phyloP scores from a whole-genome alignment of 441 rosid genomes.

The Biscutella auriculata region DNA sequence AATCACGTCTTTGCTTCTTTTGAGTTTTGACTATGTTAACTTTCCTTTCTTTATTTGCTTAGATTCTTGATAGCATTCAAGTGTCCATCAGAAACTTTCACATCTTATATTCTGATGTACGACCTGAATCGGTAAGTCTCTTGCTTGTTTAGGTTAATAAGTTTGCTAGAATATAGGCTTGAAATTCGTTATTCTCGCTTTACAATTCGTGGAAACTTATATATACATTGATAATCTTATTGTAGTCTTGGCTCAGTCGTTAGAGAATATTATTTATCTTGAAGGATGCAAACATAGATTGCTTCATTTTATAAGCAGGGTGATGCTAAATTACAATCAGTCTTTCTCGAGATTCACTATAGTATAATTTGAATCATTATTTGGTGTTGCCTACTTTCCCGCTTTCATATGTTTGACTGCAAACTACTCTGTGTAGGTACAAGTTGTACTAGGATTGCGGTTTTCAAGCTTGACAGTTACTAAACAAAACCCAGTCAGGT shows the following conservation, averaged over 20 bases:
- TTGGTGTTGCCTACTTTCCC: conserved; percentile 5
- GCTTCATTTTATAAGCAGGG: background rate
- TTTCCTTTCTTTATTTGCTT: conserved; percentile 11
- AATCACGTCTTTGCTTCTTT: background rate
- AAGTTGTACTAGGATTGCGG: conserved; percentile 53
- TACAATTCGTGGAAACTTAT: background rate
- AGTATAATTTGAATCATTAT: background rate
- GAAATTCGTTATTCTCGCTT: background rate
- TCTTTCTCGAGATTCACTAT: background rate
- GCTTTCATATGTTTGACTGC: conserved; percentile 15
- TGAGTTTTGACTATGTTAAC: background rate
- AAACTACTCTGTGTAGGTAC: conserved; percentile 33
- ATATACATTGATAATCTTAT: background rate
- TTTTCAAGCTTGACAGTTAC: conserved; percentile 73
- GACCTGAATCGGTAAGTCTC: conserved; percentile 45
- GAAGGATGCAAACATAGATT: background rate
- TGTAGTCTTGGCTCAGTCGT: background rate
- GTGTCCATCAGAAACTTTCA: conserved; percentile 72
- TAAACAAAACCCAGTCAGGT: conserved; percentile 70
- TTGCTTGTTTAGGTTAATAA: background rate
- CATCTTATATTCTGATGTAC: conserved; percentile 45
- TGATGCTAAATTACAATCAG: background rate
- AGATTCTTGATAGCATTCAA: conserved; percentile 87
- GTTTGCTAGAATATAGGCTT: background rate
- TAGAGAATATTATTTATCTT: background rate